These are phyloP conservation scores for Microcyclosporella mali DNA, from an alignment of 2,329 filamentous ascomycete genomes.

Conservation along the genomic window DNA sequence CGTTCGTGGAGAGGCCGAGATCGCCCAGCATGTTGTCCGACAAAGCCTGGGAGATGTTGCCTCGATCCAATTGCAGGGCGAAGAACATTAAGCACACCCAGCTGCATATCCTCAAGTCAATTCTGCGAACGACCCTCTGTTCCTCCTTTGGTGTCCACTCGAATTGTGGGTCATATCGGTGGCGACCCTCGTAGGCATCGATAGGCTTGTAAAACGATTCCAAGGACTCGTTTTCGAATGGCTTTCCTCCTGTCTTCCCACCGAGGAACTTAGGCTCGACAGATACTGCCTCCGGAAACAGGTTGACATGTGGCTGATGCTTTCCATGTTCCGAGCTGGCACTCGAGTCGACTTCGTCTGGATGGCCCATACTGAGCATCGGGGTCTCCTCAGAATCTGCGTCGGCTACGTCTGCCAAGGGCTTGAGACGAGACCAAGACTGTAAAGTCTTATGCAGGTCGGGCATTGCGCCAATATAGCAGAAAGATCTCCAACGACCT, in stretches of 20 bases:
- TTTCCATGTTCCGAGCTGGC: background rate
- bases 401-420: background rate
- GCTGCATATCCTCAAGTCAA: conserved; percentile 43
- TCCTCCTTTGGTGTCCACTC: conserved; percentile 55
- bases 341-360: background rate
- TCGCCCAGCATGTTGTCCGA: conserved; percentile 56
- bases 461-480: too few relatives aligned
- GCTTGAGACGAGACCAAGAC: too few relatives aligned
- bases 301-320: conserved; percentile 9
- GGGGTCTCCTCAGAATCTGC: background rate
- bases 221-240: conserved; percentile 33
- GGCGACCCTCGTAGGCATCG: conserved; percentile 51
- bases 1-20: conserved; percentile 44
- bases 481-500: too few relatives aligned
- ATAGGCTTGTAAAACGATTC: conserved; percentile 45
- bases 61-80: conserved; percentile 50
- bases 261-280: conserved; percentile 17
- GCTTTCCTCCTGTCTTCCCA: conserved; percentile 21
- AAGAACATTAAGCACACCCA: conserved; percentile 54
- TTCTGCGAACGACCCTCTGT: conserved; percentile 47
- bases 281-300: conserved; percentile 12
- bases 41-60: conserved; percentile 57
- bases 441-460: too few relatives aligned
- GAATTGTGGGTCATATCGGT: conserved; percentile 52
- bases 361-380: background rate